phyloP scores from a whole-genome alignment of 768 basidiomycete genomes.

The Exsudoporus frostii region DNA sequence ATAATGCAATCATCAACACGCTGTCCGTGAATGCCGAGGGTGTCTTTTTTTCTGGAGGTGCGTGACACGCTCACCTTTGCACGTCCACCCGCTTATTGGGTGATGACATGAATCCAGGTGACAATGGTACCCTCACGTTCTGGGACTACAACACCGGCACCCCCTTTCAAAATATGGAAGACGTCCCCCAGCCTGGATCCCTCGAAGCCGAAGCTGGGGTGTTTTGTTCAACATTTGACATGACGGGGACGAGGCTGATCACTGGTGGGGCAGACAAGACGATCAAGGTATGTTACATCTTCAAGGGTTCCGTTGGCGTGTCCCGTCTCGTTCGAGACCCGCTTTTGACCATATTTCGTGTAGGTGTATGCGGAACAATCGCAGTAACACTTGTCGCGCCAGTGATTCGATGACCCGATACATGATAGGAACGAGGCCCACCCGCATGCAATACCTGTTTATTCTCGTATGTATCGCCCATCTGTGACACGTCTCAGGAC shows the following conservation, averaged over 20 bases:
- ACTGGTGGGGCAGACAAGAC: conserved; percentile 99
- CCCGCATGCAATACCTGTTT: not conserved
- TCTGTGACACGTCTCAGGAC: not conserved
- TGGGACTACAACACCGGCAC: conserved; percentile 97
- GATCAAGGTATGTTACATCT: conserved; percentile 69
- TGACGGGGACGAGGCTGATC: conserved; percentile 90
- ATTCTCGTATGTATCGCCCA: not conserved
- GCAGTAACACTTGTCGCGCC: conserved; percentile 32
- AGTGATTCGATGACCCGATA: too few relatives aligned
- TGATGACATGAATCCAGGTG: conserved; percentile 45
- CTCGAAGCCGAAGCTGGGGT: conserved; percentile 96
- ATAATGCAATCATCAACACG: conserved; percentile 97
- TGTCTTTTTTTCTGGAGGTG: conserved; percentile 95
- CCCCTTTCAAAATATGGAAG: conserved; percentile 92
- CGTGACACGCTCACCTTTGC: not conserved
- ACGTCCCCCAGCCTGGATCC: conserved; percentile 95
- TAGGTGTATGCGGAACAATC: conserved; percentile 71
- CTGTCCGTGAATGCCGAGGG: conserved; percentile 92
- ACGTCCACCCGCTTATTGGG: not conserved
- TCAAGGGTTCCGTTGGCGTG: too few relatives aligned
- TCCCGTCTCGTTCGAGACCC: not conserved
- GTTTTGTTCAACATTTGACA: conserved; percentile 96
- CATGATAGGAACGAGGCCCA: not conserved
- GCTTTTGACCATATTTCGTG: not conserved
- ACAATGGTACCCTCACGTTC: conserved; percentile 86